A percentile compares a stretch with the other conserved stretches of the same genome.
These are phyloP conservation scores for Cyclostephanos invisitatus DNA, from an alignment of 108 stramenopile genomes.

Conservation along the genomic window DNA sequence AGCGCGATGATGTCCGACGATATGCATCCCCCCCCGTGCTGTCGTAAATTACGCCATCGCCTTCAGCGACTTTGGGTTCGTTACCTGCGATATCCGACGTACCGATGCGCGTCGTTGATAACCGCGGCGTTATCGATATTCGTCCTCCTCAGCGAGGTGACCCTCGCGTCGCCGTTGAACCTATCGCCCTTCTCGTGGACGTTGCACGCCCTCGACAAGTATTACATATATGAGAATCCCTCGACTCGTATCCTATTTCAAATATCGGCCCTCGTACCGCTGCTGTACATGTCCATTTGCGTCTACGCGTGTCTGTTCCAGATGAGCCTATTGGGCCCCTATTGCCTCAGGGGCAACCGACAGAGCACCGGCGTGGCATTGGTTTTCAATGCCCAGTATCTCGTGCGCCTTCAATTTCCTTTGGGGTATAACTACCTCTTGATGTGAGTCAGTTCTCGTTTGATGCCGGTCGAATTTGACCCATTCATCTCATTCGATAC, in stretches of 20 bases:
- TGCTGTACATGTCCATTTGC: slow-evolving; percentile 65
- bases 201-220: slow-evolving; percentile 32
- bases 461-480: no score
- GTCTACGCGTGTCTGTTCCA: slow-evolving; percentile 55
- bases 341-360: slow-evolving; percentile 46
- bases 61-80: slow-evolving; percentile 45
- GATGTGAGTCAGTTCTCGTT: slow-evolving; percentile 38
- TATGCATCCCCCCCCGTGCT: slow-evolving; percentile 5
- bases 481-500: neutral
- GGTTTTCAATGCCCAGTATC: slow-evolving; percentile 82
- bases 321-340: slow-evolving; percentile 59
- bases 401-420: slow-evolving; percentile 71
- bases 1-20: slow-evolving; percentile 4
- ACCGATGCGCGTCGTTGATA: slow-evolving; percentile 47
- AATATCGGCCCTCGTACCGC: slow-evolving; percentile 52
- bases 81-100: slow-evolving; percentile 46
- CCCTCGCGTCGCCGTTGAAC: slow-evolving; percentile 45
- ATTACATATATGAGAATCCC: slow-evolving; percentile 1
- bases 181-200: slow-evolving; percentile 60
- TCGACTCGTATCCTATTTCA: slow-evolving; percentile 45
- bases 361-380: slow-evolving; percentile 61
- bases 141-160: slow-evolving; percentile 70
- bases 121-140: slow-evolving; percentile 52
- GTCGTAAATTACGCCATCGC: slow-evolving; percentile 12
- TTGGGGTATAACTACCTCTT: slow-evolving; percentile 72